A percentile compares a stretch with the other conserved stretches of the same genome.
phyloP scores from a whole-genome alignment of 2,329 filamentous ascomycete species.

The Ilyonectria robusta region DNA sequence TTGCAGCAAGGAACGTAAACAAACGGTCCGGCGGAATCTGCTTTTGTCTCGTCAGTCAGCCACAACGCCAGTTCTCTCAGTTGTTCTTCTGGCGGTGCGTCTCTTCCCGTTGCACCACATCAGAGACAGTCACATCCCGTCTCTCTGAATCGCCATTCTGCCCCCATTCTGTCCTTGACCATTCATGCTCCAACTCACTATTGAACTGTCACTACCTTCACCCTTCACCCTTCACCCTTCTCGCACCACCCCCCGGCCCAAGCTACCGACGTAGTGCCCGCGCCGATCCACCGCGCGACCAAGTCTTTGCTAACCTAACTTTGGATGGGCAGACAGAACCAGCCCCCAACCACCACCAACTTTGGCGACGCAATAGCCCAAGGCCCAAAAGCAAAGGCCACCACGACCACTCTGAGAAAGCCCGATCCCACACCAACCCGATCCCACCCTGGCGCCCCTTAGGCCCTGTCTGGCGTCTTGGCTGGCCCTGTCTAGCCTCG shows the following conservation, averaged over 20 bases:
- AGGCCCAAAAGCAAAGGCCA: slow-evolving; percentile 8
- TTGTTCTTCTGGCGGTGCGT: background rate
- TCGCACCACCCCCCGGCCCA: slow-evolving; percentile 1
- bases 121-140: background rate
- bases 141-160: background rate
- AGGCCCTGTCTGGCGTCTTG: slow-evolving; percentile 13
- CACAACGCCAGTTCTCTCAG: background rate
- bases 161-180: background rate
- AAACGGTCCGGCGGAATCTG: background rate
- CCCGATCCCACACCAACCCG: slow-evolving; percentile 13
- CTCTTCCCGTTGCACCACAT: too few relatives aligned
- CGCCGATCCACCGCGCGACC: slow-evolving; percentile 17
- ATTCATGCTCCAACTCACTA: slow-evolving; percentile 5
- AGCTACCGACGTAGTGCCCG: slow-evolving; percentile 28
- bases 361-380: background rate
- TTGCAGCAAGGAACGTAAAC: background rate
- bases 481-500: slow-evolving; percentile 14
- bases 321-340: slow-evolving; percentile 8
- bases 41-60: background rate
- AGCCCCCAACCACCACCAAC: slow-evolving; percentile 10
- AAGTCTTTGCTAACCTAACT: background rate
- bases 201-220: slow-evolving; percentile 21
- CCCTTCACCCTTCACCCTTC: background rate
- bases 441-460: slow-evolving; percentile 15
- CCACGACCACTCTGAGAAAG: background rate